Evolutionary conservation across 345 rosid species (phyloP).

Genomic region (Noccaea bulbosa): DNA sequence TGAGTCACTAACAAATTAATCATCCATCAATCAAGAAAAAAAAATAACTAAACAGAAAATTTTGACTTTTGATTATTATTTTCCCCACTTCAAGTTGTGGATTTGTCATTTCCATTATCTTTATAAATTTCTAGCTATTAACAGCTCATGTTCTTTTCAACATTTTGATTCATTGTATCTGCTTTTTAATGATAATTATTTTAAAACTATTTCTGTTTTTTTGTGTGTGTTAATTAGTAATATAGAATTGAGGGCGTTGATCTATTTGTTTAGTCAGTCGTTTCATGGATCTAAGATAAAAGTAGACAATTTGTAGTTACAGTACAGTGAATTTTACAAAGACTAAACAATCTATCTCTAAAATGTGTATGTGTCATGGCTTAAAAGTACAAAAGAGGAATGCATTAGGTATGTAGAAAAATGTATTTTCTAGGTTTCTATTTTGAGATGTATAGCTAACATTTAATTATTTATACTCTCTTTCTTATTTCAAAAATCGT

Average conservation of each 20-base stretch:
- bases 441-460: slow-evolving; percentile 12
- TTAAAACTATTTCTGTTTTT: neutral
- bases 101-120: slow-evolving; percentile 40
- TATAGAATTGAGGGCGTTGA: neutral
- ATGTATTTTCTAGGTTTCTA: slow-evolving; percentile 14
- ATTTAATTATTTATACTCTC: neutral
- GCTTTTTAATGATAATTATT: neutral
- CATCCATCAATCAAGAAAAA: slow-evolving; percentile 29
- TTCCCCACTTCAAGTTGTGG: slow-evolving; percentile 31
- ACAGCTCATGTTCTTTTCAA: slow-evolving; percentile 32
- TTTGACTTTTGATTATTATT: slow-evolving; percentile 24
- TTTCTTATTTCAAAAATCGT: neutral
- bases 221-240: neutral
- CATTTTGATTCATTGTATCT: neutral
- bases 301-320: slow-evolving; percentile 1
- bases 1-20: slow-evolving; percentile 27
- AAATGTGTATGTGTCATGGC: slow-evolving; percentile 15
- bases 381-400: slow-evolving; percentile 36
- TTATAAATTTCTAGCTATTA: slow-evolving; percentile 27
- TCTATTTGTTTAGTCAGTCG: neutral
- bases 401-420: slow-evolving; percentile 35
- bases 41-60: neutral
- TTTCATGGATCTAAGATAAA: neutral
- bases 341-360: neutral
- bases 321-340: slow-evolving; percentile 15